Base-by-base conservation (phyloP, 1,284 basidiomycete genomes). In the Boletus hoseneyae region DNA sequence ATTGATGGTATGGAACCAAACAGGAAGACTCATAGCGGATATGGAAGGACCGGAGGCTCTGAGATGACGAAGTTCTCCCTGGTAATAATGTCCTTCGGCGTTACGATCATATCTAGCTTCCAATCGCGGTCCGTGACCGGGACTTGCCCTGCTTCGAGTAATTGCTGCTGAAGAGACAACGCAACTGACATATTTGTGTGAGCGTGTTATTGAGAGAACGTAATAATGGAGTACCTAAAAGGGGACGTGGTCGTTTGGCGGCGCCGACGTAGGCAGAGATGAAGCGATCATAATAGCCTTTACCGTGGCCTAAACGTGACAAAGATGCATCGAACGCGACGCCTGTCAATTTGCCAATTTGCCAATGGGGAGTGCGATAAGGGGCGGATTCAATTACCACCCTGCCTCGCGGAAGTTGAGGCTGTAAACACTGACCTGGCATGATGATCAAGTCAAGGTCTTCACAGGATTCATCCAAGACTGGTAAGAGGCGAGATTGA, bases 251-350 rank as follows among this genome's bases (percentile, higher is more conserved):
- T 45, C 69, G 67, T 23, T 70, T 61, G 46, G 62, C 68, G 48
- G 61, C 61, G 13, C 70, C 59, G 23, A 71, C 63, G 55, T 87
- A 87, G 1, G 72, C 64, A 9, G 80, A 69, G 38, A 90, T 73
- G 67, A 87, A 90, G 19, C 75, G 73, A 68, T 90, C 87, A 59
- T 90, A 90, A 68, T 86, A 89, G 6, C 88, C 87, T 66, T 87
- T 90, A 34, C 87, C 87, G 59, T 89, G 85, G 6, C 87, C 88
- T 21, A 90, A 74, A 30, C 87, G 82, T 47, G 80, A 80, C 50
- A 85, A 64, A n/a, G 76, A 75, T 42, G 69, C 72, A 68, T 90
- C 87, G 58, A 90, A 90, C n/a, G 84, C 87, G 45, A 90, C 78
- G 30, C 84, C 87, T 87, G 52, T 34, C 42, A 47, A 48, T 7